These are phyloP conservation scores for Lactarius hengduanensis DNA, from an alignment of 768 basidiomycete species.

Conservation along the genomic window DNA sequence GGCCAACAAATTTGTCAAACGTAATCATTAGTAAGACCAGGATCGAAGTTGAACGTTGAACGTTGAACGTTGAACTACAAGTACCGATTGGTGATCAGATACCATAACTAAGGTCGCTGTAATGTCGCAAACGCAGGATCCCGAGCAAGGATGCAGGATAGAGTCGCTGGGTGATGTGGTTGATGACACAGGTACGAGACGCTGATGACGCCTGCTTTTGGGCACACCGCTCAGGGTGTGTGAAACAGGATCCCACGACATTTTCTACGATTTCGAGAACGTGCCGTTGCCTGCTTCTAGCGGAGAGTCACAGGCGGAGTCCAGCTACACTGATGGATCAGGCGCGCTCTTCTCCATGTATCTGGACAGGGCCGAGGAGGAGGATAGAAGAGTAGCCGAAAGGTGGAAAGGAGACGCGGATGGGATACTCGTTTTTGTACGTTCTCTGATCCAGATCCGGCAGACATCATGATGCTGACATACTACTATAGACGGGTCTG, in stretches of 20 bases:
- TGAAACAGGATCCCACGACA: neutral
- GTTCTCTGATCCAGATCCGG: neutral
- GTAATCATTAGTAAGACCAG: too few relatives aligned
- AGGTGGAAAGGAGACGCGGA: constrained; percentile 26
- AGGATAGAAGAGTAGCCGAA: constrained; percentile 18
- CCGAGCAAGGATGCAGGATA: neutral
- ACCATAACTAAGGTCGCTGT: neutral
- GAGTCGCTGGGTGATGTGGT: neutral
- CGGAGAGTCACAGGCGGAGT: neutral
- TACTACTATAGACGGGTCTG: constrained; percentile 17
- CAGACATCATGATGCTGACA: neutral
- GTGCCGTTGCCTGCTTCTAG: neutral
- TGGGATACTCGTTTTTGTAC: constrained; percentile 23
- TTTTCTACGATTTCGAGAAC: constrained; percentile 14
- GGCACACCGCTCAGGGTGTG: neutral
- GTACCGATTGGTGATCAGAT: too few relatives aligned
- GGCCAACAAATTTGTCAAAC: too few relatives aligned
- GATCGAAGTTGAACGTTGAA: too few relatives aligned
- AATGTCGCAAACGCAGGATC: neutral
- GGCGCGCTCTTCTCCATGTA: constrained; percentile 22
- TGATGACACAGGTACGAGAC: constrained; percentile 8
- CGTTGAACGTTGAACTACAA: too few relatives aligned
- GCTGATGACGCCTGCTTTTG: neutral
- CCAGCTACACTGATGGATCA: constrained; percentile 7
- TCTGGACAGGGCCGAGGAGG: constrained; percentile 15